A percentile compares a stretch with the other conserved stretches of the same genome.
Conservation (phyloP, 345 rosid species). For the Clarkia xantiana region DNA sequence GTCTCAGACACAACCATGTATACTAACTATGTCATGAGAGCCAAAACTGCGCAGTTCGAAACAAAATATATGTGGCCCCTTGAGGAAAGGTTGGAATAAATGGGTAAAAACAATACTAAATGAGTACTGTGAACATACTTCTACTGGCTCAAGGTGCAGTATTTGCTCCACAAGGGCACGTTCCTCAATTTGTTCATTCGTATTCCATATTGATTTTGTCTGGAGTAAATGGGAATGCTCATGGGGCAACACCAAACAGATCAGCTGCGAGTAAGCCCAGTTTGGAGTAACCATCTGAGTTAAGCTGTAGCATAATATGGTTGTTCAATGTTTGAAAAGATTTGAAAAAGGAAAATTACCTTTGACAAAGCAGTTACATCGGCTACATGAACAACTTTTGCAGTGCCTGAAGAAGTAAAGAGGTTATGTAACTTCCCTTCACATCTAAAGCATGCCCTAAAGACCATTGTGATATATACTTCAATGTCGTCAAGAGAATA, state of each 20-base stretch:
- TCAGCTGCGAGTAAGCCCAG: conserved; percentile 30
- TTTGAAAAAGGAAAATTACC: conserved; percentile 21
- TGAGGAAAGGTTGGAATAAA: too few species aligned
- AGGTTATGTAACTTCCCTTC: too few species aligned
- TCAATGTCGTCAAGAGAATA: not conserved
- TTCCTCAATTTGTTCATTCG: conserved; percentile 41
- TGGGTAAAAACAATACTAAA: not conserved
- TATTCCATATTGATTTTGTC: conserved; percentile 82
- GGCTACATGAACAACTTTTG: conserved; percentile 38
- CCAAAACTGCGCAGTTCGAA: too few species aligned
- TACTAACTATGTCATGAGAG: not conserved
- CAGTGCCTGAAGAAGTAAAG: conserved; percentile 33
- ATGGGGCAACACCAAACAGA: conserved; percentile 65
- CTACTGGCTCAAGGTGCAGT: conserved; percentile 78
- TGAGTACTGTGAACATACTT: conserved; percentile 25
- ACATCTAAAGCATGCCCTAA: too few species aligned
- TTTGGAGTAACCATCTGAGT: not conserved
- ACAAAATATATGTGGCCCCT: not conserved
- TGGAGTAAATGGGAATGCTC: conserved; percentile 45
- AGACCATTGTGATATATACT: not conserved
- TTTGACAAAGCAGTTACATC: conserved; percentile 66
- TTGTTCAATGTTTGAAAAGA: not conserved
- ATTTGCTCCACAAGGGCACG: conserved; percentile 64
- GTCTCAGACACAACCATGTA: not conserved
- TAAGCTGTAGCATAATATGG: not conserved